A percentile compares a stretch with the other conserved stretches of the same genome.
Conservation (phyloP, 2,329 filamentous ascomycete genomes). For the Ceratocystiopsis minuta region DNA sequence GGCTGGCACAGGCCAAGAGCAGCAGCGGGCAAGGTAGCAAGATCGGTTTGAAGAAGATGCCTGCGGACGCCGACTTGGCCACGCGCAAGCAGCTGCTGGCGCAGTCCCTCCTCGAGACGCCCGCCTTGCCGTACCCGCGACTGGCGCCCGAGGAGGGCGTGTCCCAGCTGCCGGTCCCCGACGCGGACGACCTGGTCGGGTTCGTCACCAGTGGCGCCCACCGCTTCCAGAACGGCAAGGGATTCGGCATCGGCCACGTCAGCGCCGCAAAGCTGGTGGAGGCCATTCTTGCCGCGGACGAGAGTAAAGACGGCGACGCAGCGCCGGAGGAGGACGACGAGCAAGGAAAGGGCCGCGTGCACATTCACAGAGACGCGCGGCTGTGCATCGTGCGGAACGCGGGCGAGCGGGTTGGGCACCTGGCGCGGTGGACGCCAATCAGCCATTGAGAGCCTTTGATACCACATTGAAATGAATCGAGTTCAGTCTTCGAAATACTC, state of each 20-base stretch:
- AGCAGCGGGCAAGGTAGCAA: background rate
- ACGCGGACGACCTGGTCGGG: conserved; percentile 60
- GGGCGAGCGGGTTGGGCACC: conserved; percentile 59
- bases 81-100: conserved; percentile 26
- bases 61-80: conserved; percentile 16
- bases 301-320: background rate
- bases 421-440: conserved; percentile 29
- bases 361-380: conserved; percentile 21
- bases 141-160: conserved; percentile 22
- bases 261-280: conserved; percentile 37
- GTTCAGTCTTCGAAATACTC: too few species aligned
- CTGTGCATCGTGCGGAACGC: conserved; percentile 69
- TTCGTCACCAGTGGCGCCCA: conserved; percentile 82
- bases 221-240: conserved; percentile 58
- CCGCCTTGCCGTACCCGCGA: conserved; percentile 18
- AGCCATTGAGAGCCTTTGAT: conserved; percentile 3
- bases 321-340: background rate
- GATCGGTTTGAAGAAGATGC: conserved; percentile 8
- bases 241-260: conserved; percentile 52
- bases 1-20: conserved; percentile 38
- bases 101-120: conserved; percentile 26
- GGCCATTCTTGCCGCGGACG: conserved; percentile 13
- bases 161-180: conserved; percentile 50
- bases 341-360: conserved; percentile 7
- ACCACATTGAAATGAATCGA: too few species aligned